Conservation (phyloP, 2,329 filamentous ascomycete species). For the Ilyonectria robusta region DNA sequence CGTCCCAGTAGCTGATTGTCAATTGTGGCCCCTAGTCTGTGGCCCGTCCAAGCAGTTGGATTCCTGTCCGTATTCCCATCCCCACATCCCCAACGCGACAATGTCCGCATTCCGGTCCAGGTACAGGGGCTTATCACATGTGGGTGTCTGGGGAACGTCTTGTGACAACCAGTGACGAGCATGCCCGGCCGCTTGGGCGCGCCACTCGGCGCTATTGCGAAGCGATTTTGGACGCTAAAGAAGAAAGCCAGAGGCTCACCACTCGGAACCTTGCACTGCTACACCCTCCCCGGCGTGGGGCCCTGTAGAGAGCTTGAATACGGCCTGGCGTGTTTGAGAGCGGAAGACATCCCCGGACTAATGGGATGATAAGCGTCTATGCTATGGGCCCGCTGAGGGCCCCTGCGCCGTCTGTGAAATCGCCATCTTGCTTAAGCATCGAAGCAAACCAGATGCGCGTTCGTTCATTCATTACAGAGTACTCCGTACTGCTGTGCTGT, state of each 20-base stretch:
- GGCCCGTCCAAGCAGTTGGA: background rate
- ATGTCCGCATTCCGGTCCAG: background rate
- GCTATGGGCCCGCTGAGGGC: background rate
- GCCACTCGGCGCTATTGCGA: background rate
- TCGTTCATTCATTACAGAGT: background rate
- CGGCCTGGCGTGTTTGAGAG: too few species aligned
- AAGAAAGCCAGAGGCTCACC: background rate
- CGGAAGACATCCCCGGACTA: background rate
- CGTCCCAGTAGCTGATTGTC: background rate
- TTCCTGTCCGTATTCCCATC: background rate
- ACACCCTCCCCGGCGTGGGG: background rate
- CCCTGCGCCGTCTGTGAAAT: background rate
- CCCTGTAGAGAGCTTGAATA: too few species aligned
- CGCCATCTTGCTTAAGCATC: background rate
- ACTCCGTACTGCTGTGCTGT: background rate
- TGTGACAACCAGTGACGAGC: background rate
- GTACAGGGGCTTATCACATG: background rate
- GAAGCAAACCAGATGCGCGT: background rate
- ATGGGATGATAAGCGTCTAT: too few species aligned
- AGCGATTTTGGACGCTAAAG: background rate
- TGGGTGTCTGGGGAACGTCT: background rate
- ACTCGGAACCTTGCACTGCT: background rate
- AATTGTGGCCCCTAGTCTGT: background rate
- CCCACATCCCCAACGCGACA: background rate
- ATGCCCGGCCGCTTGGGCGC: conserved; percentile 1